Percentiles rank a stretch among this genome's conserved stretches.
Evolutionary conservation across 805 yeast genomes (phyloP).

Genomic region (Candida endomychidarum): DNA sequence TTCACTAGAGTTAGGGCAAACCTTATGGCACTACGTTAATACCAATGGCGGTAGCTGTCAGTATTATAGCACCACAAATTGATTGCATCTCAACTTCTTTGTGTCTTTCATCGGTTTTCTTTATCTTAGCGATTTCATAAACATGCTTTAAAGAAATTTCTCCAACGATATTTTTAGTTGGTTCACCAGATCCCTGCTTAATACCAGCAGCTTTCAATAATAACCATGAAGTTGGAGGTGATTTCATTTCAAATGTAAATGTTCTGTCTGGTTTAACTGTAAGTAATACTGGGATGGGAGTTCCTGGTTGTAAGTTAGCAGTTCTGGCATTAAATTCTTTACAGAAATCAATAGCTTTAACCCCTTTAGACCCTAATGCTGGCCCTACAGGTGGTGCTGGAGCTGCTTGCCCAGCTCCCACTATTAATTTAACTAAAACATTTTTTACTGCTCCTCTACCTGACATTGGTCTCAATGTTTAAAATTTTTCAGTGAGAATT

Average conservation of each 20-base stretch:
- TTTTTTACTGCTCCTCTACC: conserved; percentile 45
- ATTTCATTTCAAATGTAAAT: conserved; percentile 79
- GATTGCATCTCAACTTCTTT: conserved; percentile 66
- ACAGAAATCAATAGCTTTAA: conserved; percentile 96
- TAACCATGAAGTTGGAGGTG: conserved; percentile 90
- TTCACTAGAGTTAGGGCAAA: conserved; percentile 5
- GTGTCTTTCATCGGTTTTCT: conserved; percentile 82
- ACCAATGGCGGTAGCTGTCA: conserved; percentile 90
- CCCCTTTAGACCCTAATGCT: conserved; percentile 97
- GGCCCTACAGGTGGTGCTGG: conserved; percentile 99
- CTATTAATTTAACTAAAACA: conserved; percentile 80
- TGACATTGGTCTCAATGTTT: conserved; percentile 12
- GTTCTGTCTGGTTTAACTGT: conserved; percentile 91
- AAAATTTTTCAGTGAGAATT: conserved; percentile 11
- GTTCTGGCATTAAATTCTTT: conserved; percentile 98
- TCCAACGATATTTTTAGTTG: conserved; percentile 66
- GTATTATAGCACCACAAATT: conserved; percentile 77
- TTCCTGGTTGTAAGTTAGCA: conserved; percentile 79
- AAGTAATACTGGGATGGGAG: conserved; percentile 84
- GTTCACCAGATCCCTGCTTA: conserved; percentile 72
- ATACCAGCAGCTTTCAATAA: conserved; percentile 78
- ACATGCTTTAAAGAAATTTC: conserved; percentile 77
- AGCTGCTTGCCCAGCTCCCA: conserved; percentile 97
- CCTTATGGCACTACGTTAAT: conserved; percentile 69
- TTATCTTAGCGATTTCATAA: conserved; percentile 92